Evolutionary conservation across 2,329 filamentous ascomycete genomes (phyloP).

Genomic region (Claviceps fusiformis): DNA sequence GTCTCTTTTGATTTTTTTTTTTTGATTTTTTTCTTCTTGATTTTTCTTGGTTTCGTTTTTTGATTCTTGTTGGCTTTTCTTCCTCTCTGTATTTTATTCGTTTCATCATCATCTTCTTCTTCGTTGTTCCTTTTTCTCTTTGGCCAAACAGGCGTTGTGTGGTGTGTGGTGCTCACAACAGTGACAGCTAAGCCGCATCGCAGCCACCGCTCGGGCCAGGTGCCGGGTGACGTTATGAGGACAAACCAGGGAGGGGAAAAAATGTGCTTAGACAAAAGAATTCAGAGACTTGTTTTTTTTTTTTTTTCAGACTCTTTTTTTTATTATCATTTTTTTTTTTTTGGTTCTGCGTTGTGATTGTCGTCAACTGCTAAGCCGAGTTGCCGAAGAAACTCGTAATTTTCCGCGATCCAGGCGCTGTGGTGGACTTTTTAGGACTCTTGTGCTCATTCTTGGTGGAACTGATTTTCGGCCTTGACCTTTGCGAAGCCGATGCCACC

Average conservation of each 20-base stretch:
- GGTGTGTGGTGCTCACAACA: not conserved
- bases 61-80: not conserved
- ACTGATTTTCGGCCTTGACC: constrained; percentile 21
- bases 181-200: not conserved
- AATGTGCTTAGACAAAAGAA: not conserved
- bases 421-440: constrained; percentile 58
- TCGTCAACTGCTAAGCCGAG: constrained; percentile 14
- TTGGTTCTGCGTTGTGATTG: not conserved
- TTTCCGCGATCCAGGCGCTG: constrained; percentile 32
- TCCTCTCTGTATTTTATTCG: not conserved
- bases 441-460: constrained; percentile 26
- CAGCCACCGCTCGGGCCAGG: too few relatives aligned
- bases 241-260: not conserved
- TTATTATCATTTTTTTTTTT: not conserved
- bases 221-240: too few relatives aligned
- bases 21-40: too few relatives aligned
- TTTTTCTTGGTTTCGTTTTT: too few relatives aligned
- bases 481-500: constrained; percentile 7
- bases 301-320: not conserved
- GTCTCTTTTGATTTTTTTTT: too few relatives aligned
- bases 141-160: not conserved
- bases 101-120: not conserved
- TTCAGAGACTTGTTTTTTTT: too few relatives aligned
- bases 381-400: constrained; percentile 85
- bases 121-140: not conserved